phyloP scores from a whole-genome alignment of 208 protist genomes.

The Acanthamoeba rhysodes region DNA sequence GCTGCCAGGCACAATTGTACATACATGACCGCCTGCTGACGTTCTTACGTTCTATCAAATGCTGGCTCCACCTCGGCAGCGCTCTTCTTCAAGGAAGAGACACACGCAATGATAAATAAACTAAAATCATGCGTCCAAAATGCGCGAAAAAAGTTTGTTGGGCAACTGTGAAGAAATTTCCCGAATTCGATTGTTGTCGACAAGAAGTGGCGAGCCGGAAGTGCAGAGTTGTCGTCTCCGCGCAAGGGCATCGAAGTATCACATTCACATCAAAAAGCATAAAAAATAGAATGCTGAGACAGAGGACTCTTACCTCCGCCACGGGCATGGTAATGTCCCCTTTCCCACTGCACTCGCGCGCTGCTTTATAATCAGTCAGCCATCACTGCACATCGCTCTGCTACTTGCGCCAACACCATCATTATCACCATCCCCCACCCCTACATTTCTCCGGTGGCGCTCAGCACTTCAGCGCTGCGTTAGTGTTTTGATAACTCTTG shows the following conservation, averaged over 20 bases:
- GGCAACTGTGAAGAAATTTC: neutral
- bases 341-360: neutral
- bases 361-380: too few species aligned
- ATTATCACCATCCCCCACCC: neutral
- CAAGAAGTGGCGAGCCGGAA: neutral
- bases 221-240: neutral
- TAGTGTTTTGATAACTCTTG: too few species aligned
- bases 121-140: neutral
- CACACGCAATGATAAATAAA: neutral
- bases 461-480: too few species aligned
- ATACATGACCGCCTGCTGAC: too few species aligned
- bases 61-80: too few species aligned
- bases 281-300: conserved; percentile 40
- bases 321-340: neutral
- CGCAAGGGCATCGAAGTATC: neutral
- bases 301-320: conserved; percentile 37
- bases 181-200: neutral
- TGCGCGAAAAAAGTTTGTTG: neutral
- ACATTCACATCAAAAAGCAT: neutral
- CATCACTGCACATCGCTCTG: neutral
- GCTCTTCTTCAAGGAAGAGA: too few species aligned
- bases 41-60: too few species aligned
- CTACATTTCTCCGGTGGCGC: neutral
- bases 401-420: neutral
- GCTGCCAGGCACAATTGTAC: too few species aligned